Base-by-base conservation (phyloP, 208 protist species). In the Wallacemonas sp. region DNA sequence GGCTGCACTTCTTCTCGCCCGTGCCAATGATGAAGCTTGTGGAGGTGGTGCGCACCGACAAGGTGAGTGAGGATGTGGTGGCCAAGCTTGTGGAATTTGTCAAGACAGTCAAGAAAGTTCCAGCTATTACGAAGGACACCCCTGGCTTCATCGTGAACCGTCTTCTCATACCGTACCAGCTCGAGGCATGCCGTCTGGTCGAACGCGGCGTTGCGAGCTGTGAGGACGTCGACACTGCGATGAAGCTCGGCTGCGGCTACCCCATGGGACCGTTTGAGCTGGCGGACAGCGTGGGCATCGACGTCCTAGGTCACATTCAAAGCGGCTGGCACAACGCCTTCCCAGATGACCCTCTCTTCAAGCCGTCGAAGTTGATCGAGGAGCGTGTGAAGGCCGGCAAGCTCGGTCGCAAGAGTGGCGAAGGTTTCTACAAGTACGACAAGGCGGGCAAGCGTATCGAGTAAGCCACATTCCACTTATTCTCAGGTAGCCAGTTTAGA, bases 121-220 rank as follows among this genome's bases (percentile, higher is more conserved):
- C 86, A 0, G 86, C 94, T 13, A 50, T 83, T 17, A 75, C 80
- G 33, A 87, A 82, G 61, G 92, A 97, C 73, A 95, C 87, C 2
- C 76, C 80, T 22, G 93, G 93, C 27, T 97, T 95, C 60, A 89
- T 96, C 68, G 93, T 95, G 27, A 97, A 97, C 75, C 86, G 90
- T 17, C 78, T 97, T 1, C 82, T 97, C 5, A 71, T 95, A 3
- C 90, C 90, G 8, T 92, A 88, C 64, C 66, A 91, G 52, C 22
- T 90, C 26, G 87, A 96, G 70, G 90, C 90, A 22, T 69, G 79
- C 34, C 76, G 79, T 26, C 79, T 95, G 13, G 72, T 93, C 21
- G 92, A 95, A 64, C 75, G 86, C 30, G 92, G 88, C 17, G 85
- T 90, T 15, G 88, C 87, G 8, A 84, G 65, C 17, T 63, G 66